phyloP scores from a whole-genome alignment of 257 asterid species.

The Solanum rostratum region DNA sequence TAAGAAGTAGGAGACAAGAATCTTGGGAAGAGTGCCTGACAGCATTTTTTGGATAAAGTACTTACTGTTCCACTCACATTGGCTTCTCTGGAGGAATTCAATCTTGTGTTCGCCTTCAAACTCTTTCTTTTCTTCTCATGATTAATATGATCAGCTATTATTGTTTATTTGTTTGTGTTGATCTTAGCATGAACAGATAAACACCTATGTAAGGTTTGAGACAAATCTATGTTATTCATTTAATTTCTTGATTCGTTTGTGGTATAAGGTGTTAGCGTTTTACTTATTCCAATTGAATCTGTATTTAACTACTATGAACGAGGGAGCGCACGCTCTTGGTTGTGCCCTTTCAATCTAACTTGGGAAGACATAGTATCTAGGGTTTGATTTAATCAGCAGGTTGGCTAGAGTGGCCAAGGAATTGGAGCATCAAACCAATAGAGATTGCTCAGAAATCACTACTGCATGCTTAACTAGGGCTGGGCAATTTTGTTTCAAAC shows the following conservation, averaged over 20 bases:
- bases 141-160: not conserved
- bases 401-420: not conserved
- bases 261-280: not conserved
- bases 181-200: not conserved
- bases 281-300: not conserved
- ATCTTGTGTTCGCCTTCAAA: not conserved
- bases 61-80: too few species aligned
- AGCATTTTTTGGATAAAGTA: not conserved
- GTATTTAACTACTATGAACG: not conserved
- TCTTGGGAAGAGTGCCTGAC: not conserved
- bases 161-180: not conserved
- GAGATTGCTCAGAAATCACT: not conserved
- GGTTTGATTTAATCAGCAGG: not conserved
- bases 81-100: not conserved
- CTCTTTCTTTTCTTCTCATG: not conserved
- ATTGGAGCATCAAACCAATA: not conserved
- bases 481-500: not conserved
- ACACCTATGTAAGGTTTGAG: not conserved
- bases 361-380: not conserved
- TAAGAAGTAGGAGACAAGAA: not conserved
- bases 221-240: not conserved
- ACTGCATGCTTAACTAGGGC: not conserved
- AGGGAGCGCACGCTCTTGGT: not conserved
- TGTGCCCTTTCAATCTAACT: not conserved
- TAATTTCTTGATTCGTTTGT: not conserved